Conservation (phyloP, 2,329 filamentous ascomycete species). For the Aspergillus caelatus region DNA sequence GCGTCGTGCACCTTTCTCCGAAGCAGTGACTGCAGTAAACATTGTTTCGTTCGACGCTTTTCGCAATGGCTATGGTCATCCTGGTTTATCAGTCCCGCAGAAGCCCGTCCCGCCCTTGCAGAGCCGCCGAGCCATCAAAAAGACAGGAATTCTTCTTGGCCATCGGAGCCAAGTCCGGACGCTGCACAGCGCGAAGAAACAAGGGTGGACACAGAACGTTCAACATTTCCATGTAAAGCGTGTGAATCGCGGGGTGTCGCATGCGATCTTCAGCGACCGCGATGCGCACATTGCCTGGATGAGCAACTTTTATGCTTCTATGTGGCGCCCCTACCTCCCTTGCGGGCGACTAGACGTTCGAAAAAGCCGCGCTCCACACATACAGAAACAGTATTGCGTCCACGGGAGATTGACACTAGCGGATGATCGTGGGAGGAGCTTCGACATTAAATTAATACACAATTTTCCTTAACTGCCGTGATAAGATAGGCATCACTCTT, state of each 20-base stretch:
- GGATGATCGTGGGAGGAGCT: background rate
- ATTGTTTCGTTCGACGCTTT: conserved; percentile 15
- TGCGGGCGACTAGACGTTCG: conserved; percentile 21
- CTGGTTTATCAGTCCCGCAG: conserved; percentile 10
- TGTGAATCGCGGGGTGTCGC: conserved; percentile 31
- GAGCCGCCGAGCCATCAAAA: conserved; percentile 4
- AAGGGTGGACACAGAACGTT: background rate
- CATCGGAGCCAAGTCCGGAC: background rate
- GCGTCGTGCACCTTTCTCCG: conserved; percentile 6
- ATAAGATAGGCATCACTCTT: background rate
- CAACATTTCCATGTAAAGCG: conserved; percentile 27
- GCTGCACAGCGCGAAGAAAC: background rate
- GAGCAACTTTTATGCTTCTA: conserved; percentile 39
- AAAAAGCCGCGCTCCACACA: conserved; percentile 11
- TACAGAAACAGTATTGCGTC: background rate
- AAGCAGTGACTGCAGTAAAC: conserved; percentile 2
- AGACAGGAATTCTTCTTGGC: background rate
- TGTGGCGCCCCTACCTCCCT: conserved; percentile 26
- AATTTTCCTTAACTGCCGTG: background rate
- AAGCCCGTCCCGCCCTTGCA: background rate
- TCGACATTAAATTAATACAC: background rate
- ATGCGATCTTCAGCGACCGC: conserved; percentile 33
- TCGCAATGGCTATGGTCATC: conserved; percentile 23
- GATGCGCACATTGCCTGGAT: conserved; percentile 35
- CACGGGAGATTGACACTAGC: conserved; percentile 6